A percentile compares a stretch with the other conserved stretches of the same genome.
Evolutionary conservation across 805 yeast species (phyloP).

Genomic region (Pichia sporocuriosa): DNA sequence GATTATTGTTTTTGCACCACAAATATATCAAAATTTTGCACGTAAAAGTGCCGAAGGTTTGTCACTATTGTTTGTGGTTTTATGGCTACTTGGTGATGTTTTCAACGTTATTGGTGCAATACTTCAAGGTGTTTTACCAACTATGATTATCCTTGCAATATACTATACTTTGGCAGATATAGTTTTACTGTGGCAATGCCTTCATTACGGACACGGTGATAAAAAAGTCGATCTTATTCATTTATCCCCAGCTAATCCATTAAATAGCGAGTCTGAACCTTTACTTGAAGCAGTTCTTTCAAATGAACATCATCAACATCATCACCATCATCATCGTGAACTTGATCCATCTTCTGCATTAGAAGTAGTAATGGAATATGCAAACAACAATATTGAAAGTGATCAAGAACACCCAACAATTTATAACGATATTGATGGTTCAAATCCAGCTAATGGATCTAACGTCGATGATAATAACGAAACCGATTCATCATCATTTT

Average conservation of each 20-base stretch:
- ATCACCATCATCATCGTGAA: constrained; percentile 11
- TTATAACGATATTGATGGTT: constrained; percentile 27
- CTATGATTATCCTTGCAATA: constrained; percentile 88
- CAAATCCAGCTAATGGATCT: constrained; percentile 2
- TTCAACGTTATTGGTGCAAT: constrained; percentile 90
- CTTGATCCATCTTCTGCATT: constrained; percentile 15
- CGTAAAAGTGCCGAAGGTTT: constrained; percentile 87
- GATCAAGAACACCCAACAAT: constrained; percentile 23
- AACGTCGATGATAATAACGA: not conserved
- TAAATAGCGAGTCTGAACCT: constrained; percentile 52
- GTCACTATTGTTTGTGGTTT: constrained; percentile 73
- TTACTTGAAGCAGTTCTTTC: constrained; percentile 54
- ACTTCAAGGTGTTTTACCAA: constrained; percentile 84
- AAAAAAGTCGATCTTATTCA: constrained; percentile 63
- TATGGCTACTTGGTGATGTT: constrained; percentile 92
- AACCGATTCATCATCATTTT: not conserved
- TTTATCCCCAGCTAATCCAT: constrained; percentile 83
- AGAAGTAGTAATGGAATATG: constrained; percentile 14
- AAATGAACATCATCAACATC: constrained; percentile 26
- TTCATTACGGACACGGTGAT: constrained; percentile 62
- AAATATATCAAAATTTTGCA: constrained; percentile 83
- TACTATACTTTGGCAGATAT: constrained; percentile 91
- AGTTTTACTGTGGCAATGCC: constrained; percentile 75
- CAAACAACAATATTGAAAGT: too few species aligned
- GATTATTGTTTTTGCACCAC: constrained; percentile 97